Conservation (phyloP, 805 yeast genomes). For the Saturnispora besseyi region DNA sequence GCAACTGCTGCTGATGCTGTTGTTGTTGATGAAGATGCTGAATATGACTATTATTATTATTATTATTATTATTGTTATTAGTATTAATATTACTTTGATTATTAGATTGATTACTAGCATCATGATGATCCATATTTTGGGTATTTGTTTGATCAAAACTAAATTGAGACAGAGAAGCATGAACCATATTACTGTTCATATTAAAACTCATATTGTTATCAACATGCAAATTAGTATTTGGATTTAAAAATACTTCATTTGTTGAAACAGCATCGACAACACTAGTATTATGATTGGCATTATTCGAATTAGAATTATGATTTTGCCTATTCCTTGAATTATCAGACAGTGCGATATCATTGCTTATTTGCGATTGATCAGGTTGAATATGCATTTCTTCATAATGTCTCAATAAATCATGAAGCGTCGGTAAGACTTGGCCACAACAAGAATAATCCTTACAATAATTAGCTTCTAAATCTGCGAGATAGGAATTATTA, state of each 20-base stretch:
- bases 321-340: constrained; percentile 29
- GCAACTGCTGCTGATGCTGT: constrained; percentile 17
- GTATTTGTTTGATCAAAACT: constrained; percentile 15
- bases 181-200: constrained; percentile 12
- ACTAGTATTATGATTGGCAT: constrained; percentile 38
- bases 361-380: constrained; percentile 30
- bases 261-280: constrained; percentile 82
- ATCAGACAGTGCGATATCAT: constrained; percentile 16
- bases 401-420: constrained; percentile 87
- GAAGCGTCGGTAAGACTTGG: constrained; percentile 80
- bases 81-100: constrained; percentile 1
- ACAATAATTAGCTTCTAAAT: constrained; percentile 91
- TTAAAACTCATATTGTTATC: constrained; percentile 6
- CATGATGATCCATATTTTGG: neutral
- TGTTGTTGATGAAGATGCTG: constrained; percentile 6
- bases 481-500: constrained; percentile 76
- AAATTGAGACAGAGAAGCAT: constrained; percentile 15
- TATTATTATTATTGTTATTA: neutral
- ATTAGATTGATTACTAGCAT: neutral
- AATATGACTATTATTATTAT: neutral
- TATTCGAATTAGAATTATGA: neutral
- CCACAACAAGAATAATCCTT: constrained; percentile 97
- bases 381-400: constrained; percentile 87
- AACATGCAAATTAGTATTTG: constrained; percentile 10
- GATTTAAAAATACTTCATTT: constrained; percentile 71